phyloP scores from a whole-genome alignment of 345 rosid genomes.

The Acer yangbiense region DNA sequence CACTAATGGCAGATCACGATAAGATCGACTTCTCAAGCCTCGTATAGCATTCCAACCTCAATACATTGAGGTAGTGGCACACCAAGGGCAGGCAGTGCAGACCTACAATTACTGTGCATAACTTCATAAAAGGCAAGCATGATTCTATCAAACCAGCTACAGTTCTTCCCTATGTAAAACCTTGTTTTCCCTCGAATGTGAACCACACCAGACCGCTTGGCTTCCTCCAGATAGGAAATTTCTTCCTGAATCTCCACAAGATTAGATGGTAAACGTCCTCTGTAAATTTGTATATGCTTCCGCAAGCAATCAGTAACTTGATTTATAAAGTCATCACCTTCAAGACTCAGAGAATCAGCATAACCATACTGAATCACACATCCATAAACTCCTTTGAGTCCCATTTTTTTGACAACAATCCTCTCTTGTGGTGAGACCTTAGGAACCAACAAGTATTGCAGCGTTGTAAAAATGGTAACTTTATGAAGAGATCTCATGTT shows the following conservation, averaged over 20 bases:
- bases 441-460: constrained; percentile 61
- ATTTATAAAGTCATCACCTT: constrained; percentile 49
- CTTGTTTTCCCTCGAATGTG: constrained; percentile 69
- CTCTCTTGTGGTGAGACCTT: constrained; percentile 58
- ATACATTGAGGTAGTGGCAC: constrained; percentile 49
- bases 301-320: constrained; percentile 49
- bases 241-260: constrained; percentile 34
- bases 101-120: constrained; percentile 61
- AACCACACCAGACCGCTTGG: constrained; percentile 47
- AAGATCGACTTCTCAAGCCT: constrained; percentile 38
- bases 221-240: constrained; percentile 41
- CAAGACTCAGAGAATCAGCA: constrained; percentile 58
- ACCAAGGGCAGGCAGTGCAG: constrained; percentile 62
- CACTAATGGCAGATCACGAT: too few relatives aligned
- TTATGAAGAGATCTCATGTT: constrained; percentile 81
- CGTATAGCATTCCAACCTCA: constrained; percentile 71
- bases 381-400: constrained; percentile 49
- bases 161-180: constrained; percentile 46
- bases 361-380: constrained; percentile 71
- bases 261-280: constrained; percentile 7
- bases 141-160: constrained; percentile 52
- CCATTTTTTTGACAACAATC: constrained; percentile 43
- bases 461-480: constrained; percentile 74
- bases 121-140: constrained; percentile 64
- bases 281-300: constrained; percentile 29